These are phyloP conservation scores for Nannizzia gypsea DNA, from an alignment of 2,329 filamentous ascomycete genomes.

Conservation along the genomic window DNA sequence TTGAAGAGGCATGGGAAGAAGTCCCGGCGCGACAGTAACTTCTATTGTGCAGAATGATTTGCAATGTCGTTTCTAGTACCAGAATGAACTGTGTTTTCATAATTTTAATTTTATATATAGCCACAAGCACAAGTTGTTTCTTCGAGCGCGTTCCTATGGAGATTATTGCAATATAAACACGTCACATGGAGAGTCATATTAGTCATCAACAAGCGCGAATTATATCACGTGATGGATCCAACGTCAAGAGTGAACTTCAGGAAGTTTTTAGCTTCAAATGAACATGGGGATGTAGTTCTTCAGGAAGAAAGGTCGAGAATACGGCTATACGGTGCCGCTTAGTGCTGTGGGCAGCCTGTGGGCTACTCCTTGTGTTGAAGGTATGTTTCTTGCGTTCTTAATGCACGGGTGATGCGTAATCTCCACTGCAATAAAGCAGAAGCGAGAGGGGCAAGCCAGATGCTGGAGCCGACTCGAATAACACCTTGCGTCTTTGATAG, in stretches of 20 bases:
- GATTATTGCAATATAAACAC: not conserved
- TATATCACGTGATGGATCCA: not conserved
- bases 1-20: slow-evolving; percentile 32
- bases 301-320: not conserved
- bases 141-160: too few relatives aligned
- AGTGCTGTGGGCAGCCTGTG: not conserved
- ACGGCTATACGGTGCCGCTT: not conserved
- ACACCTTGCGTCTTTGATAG: not conserved
- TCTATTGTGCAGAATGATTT: too few relatives aligned
- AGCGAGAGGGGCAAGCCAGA: not conserved
- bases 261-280: not conserved
- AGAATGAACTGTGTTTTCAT: not conserved
- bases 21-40: slow-evolving; percentile 8
- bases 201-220: not conserved
- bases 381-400: not conserved
- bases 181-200: not conserved
- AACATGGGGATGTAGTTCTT: not conserved
- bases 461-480: not conserved
- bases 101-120: not conserved
- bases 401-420: not conserved
- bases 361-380: not conserved
- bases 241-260: not conserved
- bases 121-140: not conserved
- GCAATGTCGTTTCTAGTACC: not conserved
- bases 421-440: not conserved